Evolutionary conservation across 2,329 filamentous ascomycete genomes (phyloP).

Genomic region (Aulographum hederae): DNA sequence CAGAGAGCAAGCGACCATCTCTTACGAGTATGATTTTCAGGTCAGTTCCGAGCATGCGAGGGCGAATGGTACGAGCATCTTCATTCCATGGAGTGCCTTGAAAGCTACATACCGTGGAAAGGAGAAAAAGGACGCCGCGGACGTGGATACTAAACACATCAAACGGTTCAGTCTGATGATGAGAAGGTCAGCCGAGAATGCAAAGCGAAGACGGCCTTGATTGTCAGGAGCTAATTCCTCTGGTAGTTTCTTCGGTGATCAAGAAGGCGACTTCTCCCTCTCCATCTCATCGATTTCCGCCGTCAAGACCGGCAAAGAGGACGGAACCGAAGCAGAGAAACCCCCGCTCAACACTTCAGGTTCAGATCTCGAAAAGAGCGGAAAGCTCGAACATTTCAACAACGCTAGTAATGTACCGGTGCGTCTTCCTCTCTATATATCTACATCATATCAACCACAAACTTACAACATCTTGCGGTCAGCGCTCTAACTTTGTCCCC

Average conservation of each 20-base stretch:
- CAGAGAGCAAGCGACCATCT: slow-evolving; percentile 52
- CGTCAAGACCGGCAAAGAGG: not conserved
- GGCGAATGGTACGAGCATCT: slow-evolving; percentile 21
- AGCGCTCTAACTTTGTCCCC: too few relatives aligned
- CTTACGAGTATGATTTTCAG: slow-evolving; percentile 56
- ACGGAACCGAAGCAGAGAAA: too few relatives aligned
- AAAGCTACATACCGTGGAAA: slow-evolving; percentile 57
- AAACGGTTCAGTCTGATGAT: slow-evolving; percentile 62
- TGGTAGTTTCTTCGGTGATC: slow-evolving; percentile 55
- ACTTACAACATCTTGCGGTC: too few relatives aligned
- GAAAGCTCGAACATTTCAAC: too few relatives aligned
- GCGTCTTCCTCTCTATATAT: too few relatives aligned
- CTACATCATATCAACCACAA: too few relatives aligned
- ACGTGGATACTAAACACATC: slow-evolving; percentile 40
- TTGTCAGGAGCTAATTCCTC: too few relatives aligned
- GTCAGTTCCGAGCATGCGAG: slow-evolving; percentile 12
- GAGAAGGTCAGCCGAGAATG: slow-evolving; percentile 56
- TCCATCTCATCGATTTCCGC: slow-evolving; percentile 37
- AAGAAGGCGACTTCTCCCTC: slow-evolving; percentile 49
- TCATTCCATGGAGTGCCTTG: slow-evolving; percentile 46
- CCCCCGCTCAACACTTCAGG: too few relatives aligned
- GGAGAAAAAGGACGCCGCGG: slow-evolving; percentile 38
- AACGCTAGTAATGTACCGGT: too few relatives aligned
- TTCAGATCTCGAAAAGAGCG: too few relatives aligned
- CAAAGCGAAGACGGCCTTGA: too few relatives aligned